Evolutionary conservation across 2,329 filamentous ascomycete species (phyloP), one percentile per base, ranked within the genome.

Genomic region (Colletotrichum melonis): DNA sequence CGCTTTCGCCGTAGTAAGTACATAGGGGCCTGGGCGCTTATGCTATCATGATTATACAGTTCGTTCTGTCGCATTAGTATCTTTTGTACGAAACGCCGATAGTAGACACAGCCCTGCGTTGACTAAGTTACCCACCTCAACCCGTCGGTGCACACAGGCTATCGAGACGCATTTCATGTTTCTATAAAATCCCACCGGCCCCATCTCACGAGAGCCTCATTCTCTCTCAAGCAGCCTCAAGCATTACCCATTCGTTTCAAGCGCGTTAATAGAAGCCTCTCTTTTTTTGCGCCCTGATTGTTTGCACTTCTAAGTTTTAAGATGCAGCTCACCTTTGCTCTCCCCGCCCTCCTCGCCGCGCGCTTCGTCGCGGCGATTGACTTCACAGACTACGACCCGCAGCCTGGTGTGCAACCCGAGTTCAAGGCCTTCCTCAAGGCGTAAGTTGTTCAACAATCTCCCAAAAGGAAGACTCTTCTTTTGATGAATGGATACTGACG

Each of bases 371-470:
- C 70, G 14, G 66, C 46, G 14, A 70, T 70, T 19, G 67, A 70
- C 28, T 70, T 70, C 56, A 70, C 55, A 7, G 42, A 69, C 16
- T 60, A 65, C 8, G 60, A 69, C 35, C 66, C 60, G 11, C 60
- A 70, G 11, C 67, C 66, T n/a, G 54, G 70, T 26, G 66, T 62
- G 3, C 60, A 73, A 14, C 55, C 67, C 22, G 60, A 65, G 26
- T 73, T 63, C 60, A 69, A 73, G 9, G 67, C 30, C 14, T 62
- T 70, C 3, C 67, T 70, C 49, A 56, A 52, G 8, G 67, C 69
- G 69, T 63, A 9, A 52, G 63, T 19, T 12, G n/a, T 8, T 0
- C 19, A 7, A 8, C 8, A 12, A 22, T 22, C 28, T n/a, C 5
- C n/a, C 14, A 38, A 16, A 16, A 38, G 14, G 4, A 38, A 11